Base-by-base conservation (phyloP, 371 early-diverging fungal genomes). In the Umbelopsis sp. region DNA sequence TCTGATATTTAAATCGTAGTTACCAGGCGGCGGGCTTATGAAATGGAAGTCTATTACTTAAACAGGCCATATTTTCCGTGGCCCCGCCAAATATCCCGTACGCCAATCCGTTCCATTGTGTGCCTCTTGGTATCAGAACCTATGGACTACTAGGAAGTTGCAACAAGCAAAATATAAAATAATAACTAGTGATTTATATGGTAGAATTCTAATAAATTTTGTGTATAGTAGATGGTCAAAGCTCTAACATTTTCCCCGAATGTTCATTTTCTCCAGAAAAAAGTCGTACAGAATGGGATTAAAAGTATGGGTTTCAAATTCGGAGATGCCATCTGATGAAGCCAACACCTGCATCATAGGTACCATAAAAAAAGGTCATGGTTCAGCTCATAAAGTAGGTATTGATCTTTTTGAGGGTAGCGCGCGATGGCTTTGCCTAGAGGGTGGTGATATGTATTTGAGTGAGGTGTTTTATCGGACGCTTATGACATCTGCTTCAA, bases 361-460 rank as follows among this genome's bases (percentile, higher is more conserved):
- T 1, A 3, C 7, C 7, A 41, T 0, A 41, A 41, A 12, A 41
- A 41, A 12, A 12, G 41, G 7, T 1, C 12, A 41, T 7, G 41
- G 41, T 69, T 57, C 69, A 69, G 63, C 86, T 85, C 80, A 91
- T 77, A 69, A 91, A 91, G 71, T 80, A 80, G 0, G 83, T 81
- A 65, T 89, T 89, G 51, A 91, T 77, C 70, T 85, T 87, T 68
- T 91, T 91, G 44, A 91, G 72, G 7, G 90, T 91, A 4, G 87
- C 87, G 41, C 90, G 79, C 8, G 88, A 85, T 12, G 85, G 86
- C 63, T 72, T 65, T 29, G 77, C 78, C 79, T 76, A 75, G 44
- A 38, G 8, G 1, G 1, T 12, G 7, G 12, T 3, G 7, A 46
- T 46, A 16, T 20, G 16, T 25, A 24, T 46, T 50, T 67, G 10